Conservation (phyloP, 2,329 filamentous ascomycete species). For the Alternaria metachromatica region DNA sequence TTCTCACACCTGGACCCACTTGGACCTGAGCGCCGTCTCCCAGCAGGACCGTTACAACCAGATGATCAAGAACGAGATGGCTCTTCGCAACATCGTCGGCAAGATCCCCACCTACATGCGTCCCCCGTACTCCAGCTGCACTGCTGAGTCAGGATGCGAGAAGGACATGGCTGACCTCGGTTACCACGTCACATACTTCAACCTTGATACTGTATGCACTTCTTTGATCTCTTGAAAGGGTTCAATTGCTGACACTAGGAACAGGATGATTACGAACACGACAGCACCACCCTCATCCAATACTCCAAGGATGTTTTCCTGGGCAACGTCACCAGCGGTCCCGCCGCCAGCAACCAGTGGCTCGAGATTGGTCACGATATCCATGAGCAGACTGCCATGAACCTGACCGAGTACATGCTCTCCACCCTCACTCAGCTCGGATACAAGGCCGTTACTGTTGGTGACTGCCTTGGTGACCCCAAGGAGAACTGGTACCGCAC, state of each 20-base stretch:
- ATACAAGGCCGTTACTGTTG: constrained; percentile 56
- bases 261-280: constrained; percentile 64
- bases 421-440: constrained; percentile 47
- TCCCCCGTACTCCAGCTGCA: constrained; percentile 58
- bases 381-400: constrained; percentile 54
- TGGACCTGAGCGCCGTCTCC: constrained; percentile 55
- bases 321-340: constrained; percentile 50
- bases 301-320: constrained; percentile 63
- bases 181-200: constrained; percentile 67
- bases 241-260: neutral
- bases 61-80: constrained; percentile 63
- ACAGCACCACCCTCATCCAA: constrained; percentile 56
- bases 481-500: constrained; percentile 58
- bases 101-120: constrained; percentile 63
- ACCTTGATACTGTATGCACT: constrained; percentile 58
- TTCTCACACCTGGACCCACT: constrained; percentile 64
- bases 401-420: constrained; percentile 55
- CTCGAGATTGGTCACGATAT: constrained; percentile 63
- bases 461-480: constrained; percentile 57
- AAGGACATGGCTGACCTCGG: constrained; percentile 54
- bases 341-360: constrained; percentile 45
- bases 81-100: constrained; percentile 62
- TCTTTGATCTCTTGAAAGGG: neutral
- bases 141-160: constrained; percentile 45
- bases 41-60: constrained; percentile 54